phyloP scores from a whole-genome alignment of 495 filamentous ascomycete species.

The Mytilinidion resinicola region DNA sequence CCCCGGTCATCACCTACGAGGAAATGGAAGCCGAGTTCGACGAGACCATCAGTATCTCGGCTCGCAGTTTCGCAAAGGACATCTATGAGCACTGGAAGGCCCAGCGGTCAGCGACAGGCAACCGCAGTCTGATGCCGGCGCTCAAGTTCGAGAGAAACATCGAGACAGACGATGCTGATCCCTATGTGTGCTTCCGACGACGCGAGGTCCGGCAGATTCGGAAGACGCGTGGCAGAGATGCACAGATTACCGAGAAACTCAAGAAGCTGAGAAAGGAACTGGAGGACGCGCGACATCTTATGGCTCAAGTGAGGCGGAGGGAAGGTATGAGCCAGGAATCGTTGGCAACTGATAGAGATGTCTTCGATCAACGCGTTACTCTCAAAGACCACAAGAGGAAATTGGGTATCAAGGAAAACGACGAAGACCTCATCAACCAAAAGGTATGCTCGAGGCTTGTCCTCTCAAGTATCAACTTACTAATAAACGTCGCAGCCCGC shows the following conservation, averaged over 20 bases:
- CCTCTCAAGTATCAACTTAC: not conserved
- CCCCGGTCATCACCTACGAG: constrained; percentile 71
- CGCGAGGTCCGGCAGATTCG: constrained; percentile 90
- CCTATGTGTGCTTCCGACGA: constrained; percentile 96
- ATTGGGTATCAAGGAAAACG: constrained; percentile 81
- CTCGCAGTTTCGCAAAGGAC: constrained; percentile 70
- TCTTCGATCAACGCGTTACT: constrained; percentile 74
- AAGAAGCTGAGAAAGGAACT: constrained; percentile 86
- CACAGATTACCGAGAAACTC: constrained; percentile 88
- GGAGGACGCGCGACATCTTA: constrained; percentile 77
- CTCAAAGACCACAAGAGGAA: constrained; percentile 84
- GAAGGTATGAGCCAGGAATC: constrained; percentile 73
- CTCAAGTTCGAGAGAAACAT: constrained; percentile 89
- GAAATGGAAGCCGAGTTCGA: constrained; percentile 75
- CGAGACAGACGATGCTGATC: constrained; percentile 92
- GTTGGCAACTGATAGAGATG: constrained; percentile 60
- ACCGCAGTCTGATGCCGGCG: constrained; percentile 60
- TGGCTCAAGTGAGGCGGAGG: constrained; percentile 67
- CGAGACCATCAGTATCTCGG: constrained; percentile 57
- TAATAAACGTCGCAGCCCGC: constrained; percentile 29
- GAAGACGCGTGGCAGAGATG: constrained; percentile 90
- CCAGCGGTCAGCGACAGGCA: constrained; percentile 56
- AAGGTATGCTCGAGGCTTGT: constrained; percentile 54
- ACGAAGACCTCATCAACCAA: constrained; percentile 91
- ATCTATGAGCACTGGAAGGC: constrained; percentile 89